These are phyloP conservation scores for Yarrowia galli DNA, from an alignment of 1,139 yeast genomes.

Conservation along the genomic window DNA sequence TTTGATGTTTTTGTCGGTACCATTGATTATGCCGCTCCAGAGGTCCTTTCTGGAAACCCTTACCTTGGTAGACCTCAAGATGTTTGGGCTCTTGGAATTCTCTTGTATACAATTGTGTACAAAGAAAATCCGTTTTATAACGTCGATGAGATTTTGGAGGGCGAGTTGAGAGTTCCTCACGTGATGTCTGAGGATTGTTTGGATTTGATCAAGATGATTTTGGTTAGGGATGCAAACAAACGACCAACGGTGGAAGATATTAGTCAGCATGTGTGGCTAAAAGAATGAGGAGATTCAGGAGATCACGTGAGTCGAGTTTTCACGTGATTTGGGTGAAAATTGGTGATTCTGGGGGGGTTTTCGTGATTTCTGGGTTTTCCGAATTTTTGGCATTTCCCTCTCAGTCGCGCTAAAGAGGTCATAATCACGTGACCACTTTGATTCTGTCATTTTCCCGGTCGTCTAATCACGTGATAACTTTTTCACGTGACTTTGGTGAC, in stretches of 20 bases:
- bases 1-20: slow-evolving; percentile 98
- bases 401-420: too few relatives aligned
- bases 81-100: slow-evolving; percentile 94
- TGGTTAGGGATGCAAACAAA: slow-evolving; percentile 65
- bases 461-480: too few relatives aligned
- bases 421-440: too few relatives aligned
- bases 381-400: too few relatives aligned
- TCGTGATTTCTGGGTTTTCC: too few relatives aligned
- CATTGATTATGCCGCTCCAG: slow-evolving; percentile 96
- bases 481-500: too few relatives aligned
- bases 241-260: slow-evolving; percentile 81
- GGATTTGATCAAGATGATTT: slow-evolving; percentile 65
- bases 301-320: too few relatives aligned
- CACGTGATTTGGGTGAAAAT: too few relatives aligned
- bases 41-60: slow-evolving; percentile 84
- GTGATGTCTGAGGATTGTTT: slow-evolving; percentile 63
- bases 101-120: slow-evolving; percentile 86
- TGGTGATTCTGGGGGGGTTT: too few relatives aligned
- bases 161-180: slow-evolving; percentile 73
- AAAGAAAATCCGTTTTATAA: slow-evolving; percentile 95
- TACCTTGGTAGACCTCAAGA: slow-evolving; percentile 95
- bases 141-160: slow-evolving; percentile 93
- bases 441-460: too few relatives aligned
- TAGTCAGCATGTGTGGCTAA: slow-evolving; percentile 71
- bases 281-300: too few relatives aligned